These are phyloP conservation scores for Scutellaria galericulata DNA, from an alignment of 257 asterid species.

Conservation along the genomic window DNA sequence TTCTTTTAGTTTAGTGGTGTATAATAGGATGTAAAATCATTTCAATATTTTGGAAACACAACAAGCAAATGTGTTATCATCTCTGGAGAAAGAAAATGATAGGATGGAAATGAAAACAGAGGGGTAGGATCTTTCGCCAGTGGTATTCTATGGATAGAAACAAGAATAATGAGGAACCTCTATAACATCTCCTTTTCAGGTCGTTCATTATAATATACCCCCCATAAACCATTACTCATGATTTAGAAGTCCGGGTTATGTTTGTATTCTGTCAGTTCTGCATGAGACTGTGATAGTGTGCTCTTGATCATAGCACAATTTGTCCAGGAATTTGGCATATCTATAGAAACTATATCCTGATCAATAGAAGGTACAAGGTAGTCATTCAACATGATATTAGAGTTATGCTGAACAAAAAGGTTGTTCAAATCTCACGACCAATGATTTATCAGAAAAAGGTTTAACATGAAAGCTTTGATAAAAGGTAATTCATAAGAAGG, in stretches of 20 bases:
- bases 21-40: background rate
- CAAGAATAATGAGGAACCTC: background rate
- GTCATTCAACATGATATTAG: background rate
- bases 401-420: background rate
- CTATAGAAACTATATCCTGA: background rate
- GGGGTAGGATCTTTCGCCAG: background rate
- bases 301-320: slow-evolving; percentile 12
- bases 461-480: background rate
- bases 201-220: background rate
- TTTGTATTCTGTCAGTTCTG: background rate
- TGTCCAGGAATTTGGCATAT: slow-evolving; percentile 2
- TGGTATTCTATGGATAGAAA: slow-evolving; percentile 4
- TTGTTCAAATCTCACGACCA: background rate
- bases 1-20: background rate
- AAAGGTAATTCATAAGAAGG: background rate
- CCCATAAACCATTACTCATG: background rate
- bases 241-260: background rate
- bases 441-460: background rate
- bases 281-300: background rate
- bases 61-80: background rate
- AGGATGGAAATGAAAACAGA: background rate
- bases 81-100: background rate
- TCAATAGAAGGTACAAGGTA: background rate
- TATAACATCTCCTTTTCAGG: background rate
- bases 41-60: background rate